Percentiles rank a stretch among this genome's conserved stretches.
These are phyloP conservation scores for Cucurbita argyrosperma DNA, from an alignment of 306 rosid genomes.

Conservation along the genomic window DNA sequence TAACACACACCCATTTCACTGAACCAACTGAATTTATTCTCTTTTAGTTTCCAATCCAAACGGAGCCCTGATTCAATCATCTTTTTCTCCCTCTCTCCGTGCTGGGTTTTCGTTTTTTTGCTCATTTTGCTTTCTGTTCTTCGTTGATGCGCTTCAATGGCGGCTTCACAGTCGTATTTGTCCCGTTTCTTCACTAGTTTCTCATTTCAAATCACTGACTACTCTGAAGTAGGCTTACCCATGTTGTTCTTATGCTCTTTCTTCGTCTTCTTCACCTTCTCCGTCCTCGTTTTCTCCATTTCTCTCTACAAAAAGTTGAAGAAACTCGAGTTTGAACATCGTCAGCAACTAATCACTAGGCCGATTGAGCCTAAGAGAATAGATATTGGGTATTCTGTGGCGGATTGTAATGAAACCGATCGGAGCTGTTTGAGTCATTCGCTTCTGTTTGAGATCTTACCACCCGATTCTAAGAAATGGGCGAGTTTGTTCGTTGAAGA, in stretches of 20 bases:
- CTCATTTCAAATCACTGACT: conserved; percentile 4
- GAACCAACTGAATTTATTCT: background rate
- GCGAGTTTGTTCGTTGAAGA: conserved; percentile 18
- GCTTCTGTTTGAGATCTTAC: conserved; percentile 28
- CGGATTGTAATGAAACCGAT: background rate
- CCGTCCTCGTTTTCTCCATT: conserved; percentile 16
- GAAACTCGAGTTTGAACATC: conserved; percentile 1
- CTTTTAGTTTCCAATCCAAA: background rate
- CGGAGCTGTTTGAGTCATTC: conserved; percentile 26
- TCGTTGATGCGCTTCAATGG: conserved; percentile 34
- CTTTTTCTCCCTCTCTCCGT: background rate
- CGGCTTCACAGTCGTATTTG: conserved; percentile 16
- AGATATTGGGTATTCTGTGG: conserved; percentile 6
- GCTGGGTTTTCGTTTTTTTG: background rate
- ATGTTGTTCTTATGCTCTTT: conserved; percentile 17
- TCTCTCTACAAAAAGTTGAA: conserved; percentile 18
- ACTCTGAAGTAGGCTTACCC: conserved; percentile 18
- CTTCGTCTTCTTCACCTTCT: conserved; percentile 19
- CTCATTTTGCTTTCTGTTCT: background rate
- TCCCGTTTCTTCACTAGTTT: conserved; percentile 13
- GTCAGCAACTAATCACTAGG: conserved; percentile 14
- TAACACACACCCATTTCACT: background rate
- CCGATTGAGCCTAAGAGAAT: conserved; percentile 10
- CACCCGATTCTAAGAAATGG: conserved; percentile 45
- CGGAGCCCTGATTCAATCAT: background rate